These are phyloP conservation scores for Breviolum minutum DNA, from an alignment of 73 alveolate genomes.

Conservation along the genomic window DNA sequence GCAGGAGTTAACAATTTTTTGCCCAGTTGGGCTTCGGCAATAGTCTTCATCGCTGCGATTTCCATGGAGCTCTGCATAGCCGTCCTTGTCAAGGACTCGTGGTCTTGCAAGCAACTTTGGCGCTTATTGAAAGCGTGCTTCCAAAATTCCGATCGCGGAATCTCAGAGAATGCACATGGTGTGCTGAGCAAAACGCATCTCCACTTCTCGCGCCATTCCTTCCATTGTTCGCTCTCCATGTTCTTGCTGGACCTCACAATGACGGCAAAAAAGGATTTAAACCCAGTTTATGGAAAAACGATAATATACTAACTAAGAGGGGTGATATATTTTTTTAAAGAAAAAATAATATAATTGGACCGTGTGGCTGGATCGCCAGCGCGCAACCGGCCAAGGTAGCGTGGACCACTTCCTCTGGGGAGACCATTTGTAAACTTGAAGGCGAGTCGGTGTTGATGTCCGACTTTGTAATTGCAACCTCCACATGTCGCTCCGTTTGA, in stretches of 20 bases:
- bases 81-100: conserved; percentile 4
- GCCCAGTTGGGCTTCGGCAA: background rate
- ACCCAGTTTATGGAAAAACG: background rate
- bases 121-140: background rate
- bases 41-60: background rate
- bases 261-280: background rate
- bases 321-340: no score
- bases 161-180: background rate
- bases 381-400: conserved; percentile 21
- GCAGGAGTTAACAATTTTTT: background rate
- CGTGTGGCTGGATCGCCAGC: background rate
- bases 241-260: background rate
- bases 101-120: background rate
- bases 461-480: background rate
- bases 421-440: background rate
- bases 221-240: background rate
- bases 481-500: background rate
- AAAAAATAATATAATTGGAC: no score
- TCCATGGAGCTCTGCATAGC: background rate
- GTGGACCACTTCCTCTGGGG: conserved; percentile 24
- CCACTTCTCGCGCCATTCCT: background rate
- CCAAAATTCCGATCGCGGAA: background rate
- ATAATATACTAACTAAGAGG: background rate
- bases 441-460: background rate
- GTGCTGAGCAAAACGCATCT: background rate